These are phyloP conservation scores for Candida hispaniensis DNA, from an alignment of 805 yeast species.

Conservation along the genomic window DNA sequence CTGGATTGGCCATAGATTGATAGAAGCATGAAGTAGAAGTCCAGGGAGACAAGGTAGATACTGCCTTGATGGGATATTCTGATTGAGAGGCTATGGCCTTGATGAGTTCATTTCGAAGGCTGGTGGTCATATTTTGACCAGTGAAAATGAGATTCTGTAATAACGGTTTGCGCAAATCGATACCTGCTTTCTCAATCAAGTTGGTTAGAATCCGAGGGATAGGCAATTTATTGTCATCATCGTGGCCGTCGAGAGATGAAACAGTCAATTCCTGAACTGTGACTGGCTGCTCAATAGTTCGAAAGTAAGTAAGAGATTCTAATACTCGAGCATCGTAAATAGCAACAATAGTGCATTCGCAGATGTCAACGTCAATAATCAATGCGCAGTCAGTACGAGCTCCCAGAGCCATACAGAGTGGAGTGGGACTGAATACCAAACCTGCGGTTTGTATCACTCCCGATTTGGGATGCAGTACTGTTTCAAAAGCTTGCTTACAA, in stretches of 20 bases:
- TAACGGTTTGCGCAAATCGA: slow-evolving; percentile 4
- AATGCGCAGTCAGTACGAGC: slow-evolving; percentile 8
- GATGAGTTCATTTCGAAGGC: too few species aligned
- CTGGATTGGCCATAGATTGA: slow-evolving; percentile 8
- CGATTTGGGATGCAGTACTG: background rate
- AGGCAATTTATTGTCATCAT: slow-evolving; percentile 10
- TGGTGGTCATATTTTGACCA: too few species aligned
- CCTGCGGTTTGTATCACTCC: slow-evolving; percentile 4
- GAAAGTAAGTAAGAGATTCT: slow-evolving; percentile 4
- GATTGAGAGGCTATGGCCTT: too few species aligned
- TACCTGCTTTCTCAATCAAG: slow-evolving; percentile 2
- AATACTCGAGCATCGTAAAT: slow-evolving; percentile 7
- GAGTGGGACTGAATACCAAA: slow-evolving; percentile 6
- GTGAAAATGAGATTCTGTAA: slow-evolving; percentile 6
- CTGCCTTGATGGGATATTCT: too few species aligned
- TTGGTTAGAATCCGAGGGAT: slow-evolving; percentile 5
- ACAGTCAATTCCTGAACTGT: slow-evolving; percentile 1
- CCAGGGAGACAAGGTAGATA: too few species aligned
- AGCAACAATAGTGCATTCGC: slow-evolving; percentile 5
- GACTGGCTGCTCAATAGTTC: background rate
- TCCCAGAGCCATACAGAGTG: slow-evolving; percentile 6
- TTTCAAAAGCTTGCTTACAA: background rate
- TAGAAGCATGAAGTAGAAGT: slow-evolving; percentile 4
- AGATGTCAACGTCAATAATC: background rate
- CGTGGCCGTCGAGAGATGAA: slow-evolving; percentile 2